Base-by-base conservation (phyloP, 148 eudicot species). In the Rhododendron vialii region DNA sequence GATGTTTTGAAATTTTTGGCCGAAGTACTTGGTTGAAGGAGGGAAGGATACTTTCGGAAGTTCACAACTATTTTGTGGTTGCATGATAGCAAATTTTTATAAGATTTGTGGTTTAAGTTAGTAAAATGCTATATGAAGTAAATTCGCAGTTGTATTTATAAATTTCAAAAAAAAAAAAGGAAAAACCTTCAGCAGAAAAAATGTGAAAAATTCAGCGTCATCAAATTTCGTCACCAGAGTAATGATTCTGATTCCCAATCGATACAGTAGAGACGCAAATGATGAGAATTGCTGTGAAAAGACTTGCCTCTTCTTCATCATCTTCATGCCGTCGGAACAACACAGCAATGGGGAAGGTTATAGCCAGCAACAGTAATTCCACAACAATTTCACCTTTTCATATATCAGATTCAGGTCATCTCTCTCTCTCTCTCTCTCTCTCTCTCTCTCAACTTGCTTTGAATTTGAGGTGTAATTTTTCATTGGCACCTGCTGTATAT, bases 301-400 rank as follows among this genome's bases (percentile, higher is more conserved):
- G 86, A 93, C 94, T 33, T 94, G 83, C 95, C 88, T 92, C 85
- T 92, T 93, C 0, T 94, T 85, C 97, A 92, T 93, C 81, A 88
- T 92, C 0, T 94, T 94, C 87, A 93, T 43, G 36, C 22, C 85
- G 73, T 57, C 73, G 6, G 84, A 82, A 57, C 48, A 7, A 20
- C 69, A 33, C 83, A 5, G 47, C 83, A 1, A 22, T 33, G 41
- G 36, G 24, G 20, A 20, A 71, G 0, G 20, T 22, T 33, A 22
- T 10, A 57, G 15, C 84, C 84, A 1, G 73, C 28, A 47, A 22
- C 74, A 24, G 17, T 14, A 65, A 59, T 11, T 38, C 2, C 48
- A 82, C 9, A 8, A 33, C 71, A 59, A 36, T 18, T 59, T 35
- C 84, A 15, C 53, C 77, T 14, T 65, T 43, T 83, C n/a, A 36